Base-by-base conservation (phyloP, 352 stramenopile genomes). In the Elongisporangium anandrum region DNA sequence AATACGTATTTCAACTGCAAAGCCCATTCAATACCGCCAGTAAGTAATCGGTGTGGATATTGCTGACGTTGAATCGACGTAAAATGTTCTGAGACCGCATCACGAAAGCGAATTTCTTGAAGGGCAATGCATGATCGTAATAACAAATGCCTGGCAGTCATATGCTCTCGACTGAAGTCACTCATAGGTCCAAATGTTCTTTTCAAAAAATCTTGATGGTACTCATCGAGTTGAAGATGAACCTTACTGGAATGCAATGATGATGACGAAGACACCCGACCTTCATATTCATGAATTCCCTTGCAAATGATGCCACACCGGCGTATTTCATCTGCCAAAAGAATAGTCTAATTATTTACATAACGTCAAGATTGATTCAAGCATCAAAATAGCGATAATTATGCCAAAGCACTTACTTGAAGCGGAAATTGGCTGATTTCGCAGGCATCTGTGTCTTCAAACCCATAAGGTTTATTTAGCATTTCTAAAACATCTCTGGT, bases 1-100 rank as follows among this genome's bases (percentile, higher is more conserved):
- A 88, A 73, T 13, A 75, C 63, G 54, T 90, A 81, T 52, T 89
- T 83, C 21, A 89, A 62, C n/a, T 87, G 72, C 5, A 81, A 23
- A 16, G 75, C 55, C 79, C 79, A 91, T 15, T 77, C 52, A 17
- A 85, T 61, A 19, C 52, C 39, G 34, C 26, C 12, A 53, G 52
- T 1, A 12, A 13, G 3, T n/a, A 16, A 19, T 29, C 16, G 12
- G 10, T 52, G 13, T 17, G 58, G 2, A 22, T 13, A 22, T 52
- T 19, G 39, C 17, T 26, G 49, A 23, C 20, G 51, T 56, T 54
- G 34, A 34, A 49, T 7, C 12, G 26, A 50, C 22, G 60, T 23
- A 21, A 71, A 69, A 59, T 84, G 74, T 12, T 62, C 59, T 1
- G 67, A 53, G 2, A 90, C 48, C 0, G 68, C 62, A 41, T 90